Percentiles rank a stretch among this genome's conserved stretches.
These are phyloP conservation scores for Achaetomium macrosporum DNA, from an alignment of 2,329 filamentous ascomycete genomes.

Conservation along the genomic window DNA sequence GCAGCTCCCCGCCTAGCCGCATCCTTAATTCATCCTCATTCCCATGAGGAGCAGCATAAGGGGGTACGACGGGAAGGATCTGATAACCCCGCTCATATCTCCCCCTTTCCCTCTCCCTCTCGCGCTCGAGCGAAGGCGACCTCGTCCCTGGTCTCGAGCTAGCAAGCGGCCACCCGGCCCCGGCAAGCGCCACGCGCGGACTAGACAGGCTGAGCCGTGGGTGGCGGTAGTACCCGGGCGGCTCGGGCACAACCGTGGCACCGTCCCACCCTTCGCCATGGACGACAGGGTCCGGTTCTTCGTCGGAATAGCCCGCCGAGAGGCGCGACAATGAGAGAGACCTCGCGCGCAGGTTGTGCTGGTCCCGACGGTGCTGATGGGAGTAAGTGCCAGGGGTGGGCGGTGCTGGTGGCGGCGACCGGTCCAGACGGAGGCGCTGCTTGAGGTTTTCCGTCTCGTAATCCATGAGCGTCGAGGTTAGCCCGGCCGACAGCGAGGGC, in stretches of 20 bases:
- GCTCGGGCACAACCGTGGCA: background rate
- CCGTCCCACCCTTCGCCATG: background rate
- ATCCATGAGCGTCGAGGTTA: slow-evolving; percentile 2
- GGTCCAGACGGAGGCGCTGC: slow-evolving; percentile 12
- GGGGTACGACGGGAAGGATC: background rate
- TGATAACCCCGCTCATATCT: slow-evolving; percentile 9
- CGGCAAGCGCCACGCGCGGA: slow-evolving; percentile 2
- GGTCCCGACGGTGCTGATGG: background rate
- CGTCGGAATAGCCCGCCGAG: background rate
- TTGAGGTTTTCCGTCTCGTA: slow-evolving; percentile 7
- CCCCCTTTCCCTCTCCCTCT: background rate
- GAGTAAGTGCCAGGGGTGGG: background rate
- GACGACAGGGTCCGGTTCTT: background rate
- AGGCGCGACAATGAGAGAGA: slow-evolving; percentile 4
- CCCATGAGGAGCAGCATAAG: too few relatives aligned
- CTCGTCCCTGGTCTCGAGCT: slow-evolving; percentile 1
- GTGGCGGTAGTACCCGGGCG: slow-evolving; percentile 13
- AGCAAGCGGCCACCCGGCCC: slow-evolving; percentile 5
- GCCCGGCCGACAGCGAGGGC: background rate
- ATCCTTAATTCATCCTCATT: slow-evolving; percentile 11
- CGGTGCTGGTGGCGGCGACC: background rate
- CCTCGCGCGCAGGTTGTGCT: background rate
- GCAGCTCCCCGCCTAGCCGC: slow-evolving; percentile 5
- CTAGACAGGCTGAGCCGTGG: slow-evolving; percentile 11
- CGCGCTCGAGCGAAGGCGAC: background rate